Evolutionary conservation across 805 yeast species (phyloP), one percentile per base, ranked within the genome.

Genomic region (Barnettozyma salicaria): DNA sequence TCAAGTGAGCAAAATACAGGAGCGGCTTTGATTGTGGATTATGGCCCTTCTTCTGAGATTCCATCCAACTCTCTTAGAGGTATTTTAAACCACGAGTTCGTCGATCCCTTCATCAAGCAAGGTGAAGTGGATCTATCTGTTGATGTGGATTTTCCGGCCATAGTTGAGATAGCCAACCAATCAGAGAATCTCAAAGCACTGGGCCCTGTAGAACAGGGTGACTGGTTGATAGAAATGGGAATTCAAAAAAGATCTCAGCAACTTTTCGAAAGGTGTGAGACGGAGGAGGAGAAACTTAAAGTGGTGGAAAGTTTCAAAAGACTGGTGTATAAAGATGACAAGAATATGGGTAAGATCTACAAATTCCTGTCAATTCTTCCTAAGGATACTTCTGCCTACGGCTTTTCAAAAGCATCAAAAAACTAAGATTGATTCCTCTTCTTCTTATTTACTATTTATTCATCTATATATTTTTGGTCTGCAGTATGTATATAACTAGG

Each of bases 71-170:
- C 88, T 0, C 64, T 86, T 24, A 65, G 95, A 23, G 95, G 87
- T 1, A 84, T 86, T 43, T 67, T 71, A 47, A 64, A 75, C 45
- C 94, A 86, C 56, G 72, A 74, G 47, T 71, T 85, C 49, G 89
- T 81, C 1, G 74, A 79, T 17, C 95, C 95, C 1, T 80, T 83
- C 41, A 64, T 57, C n/a, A 66, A 67, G 11, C 92, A 92, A 0
- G 95, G 95, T 2, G 72, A 75, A 24, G 89, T 83, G 4, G 95
- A 86, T 60, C 63, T 86, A 21, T 82, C 94, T 0, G 79, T 81
- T 0, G 94, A 86, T 53, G 95, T 86, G 10, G 95, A 86, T 56
- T 86, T 86, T 54, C 70, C 66, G 20, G 80, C 80, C 18, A 57
- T 86, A 36, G 60, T 59, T 11, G 44, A 55, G 4, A 45, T 58